Percentiles rank a stretch among this genome's conserved stretches.
These are phyloP conservation scores for Neoboletus brunneissimus DNA, from an alignment of 768 basidiomycete species.

Conservation along the genomic window DNA sequence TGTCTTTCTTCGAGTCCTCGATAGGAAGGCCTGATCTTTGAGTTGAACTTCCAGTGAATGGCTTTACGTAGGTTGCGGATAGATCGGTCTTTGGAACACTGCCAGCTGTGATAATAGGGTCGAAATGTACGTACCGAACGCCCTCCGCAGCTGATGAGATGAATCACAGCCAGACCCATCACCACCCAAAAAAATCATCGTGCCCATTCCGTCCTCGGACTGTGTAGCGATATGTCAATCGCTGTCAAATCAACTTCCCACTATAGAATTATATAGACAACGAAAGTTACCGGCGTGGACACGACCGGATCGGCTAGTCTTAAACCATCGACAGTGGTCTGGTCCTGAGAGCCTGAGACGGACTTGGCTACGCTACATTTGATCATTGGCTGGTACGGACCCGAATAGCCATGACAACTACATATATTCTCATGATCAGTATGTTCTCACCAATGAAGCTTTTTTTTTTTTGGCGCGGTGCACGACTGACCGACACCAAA, in stretches of 20 bases:
- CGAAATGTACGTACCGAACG: background rate
- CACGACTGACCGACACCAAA: no score
- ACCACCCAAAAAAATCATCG: background rate
- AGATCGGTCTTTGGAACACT: no score
- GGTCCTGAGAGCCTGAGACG: no score
- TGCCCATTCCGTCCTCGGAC: background rate
- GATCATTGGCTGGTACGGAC: background rate
- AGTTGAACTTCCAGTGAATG: no score
- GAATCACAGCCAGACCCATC: background rate
- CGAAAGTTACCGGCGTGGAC: background rate
- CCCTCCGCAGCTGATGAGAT: background rate
- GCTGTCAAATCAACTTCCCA: background rate
- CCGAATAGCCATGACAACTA: background rate
- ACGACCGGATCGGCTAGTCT: background rate
- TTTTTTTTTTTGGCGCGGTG: no score
- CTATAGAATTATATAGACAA: no score
- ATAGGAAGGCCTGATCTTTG: no score
- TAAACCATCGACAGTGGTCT: no score
- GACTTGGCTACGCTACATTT: background rate
- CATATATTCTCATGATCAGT: background rate
- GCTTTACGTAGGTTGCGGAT: background rate
- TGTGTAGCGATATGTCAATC: background rate
- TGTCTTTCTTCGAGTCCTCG: no score
- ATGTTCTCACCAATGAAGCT: background rate
- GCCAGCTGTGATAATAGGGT: no score